Conservation (phyloP, 495 filamentous ascomycete genomes). For the Podospora pseudocomata region DNA sequence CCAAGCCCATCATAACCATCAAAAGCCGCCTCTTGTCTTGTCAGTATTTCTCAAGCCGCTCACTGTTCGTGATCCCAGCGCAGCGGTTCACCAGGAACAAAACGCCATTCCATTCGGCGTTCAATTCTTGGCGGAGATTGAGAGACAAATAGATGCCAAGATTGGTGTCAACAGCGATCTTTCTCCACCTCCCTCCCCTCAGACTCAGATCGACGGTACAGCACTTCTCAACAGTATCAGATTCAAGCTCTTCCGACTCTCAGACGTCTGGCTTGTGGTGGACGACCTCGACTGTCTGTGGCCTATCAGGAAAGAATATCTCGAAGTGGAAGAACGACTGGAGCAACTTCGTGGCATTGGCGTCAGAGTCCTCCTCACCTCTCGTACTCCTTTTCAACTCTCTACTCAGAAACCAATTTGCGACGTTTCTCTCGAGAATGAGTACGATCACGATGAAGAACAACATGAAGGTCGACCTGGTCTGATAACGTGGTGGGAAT, state of each 20-base stretch:
- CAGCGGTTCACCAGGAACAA: slow-evolving; percentile 2
- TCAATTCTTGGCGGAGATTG: slow-evolving; percentile 2
- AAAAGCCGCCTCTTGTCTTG: background rate
- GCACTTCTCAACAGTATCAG: background rate
- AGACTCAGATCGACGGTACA: background rate
- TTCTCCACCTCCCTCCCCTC: background rate
- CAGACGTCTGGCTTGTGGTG: background rate
- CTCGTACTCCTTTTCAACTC: background rate
- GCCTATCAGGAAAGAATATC: background rate
- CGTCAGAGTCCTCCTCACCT: background rate
- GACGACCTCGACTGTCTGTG: slow-evolving; percentile 6
- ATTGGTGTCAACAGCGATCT: background rate
- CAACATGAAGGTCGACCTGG: background rate
- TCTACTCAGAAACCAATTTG: background rate
- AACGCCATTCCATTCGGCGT: background rate
- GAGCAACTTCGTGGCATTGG: background rate
- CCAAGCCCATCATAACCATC: too few species aligned
- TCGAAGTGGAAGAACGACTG: background rate
- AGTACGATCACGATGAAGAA: slow-evolving; percentile 2
- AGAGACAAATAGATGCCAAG: background rate
- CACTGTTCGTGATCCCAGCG: background rate
- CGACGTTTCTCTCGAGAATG: background rate
- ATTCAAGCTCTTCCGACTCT: slow-evolving; percentile 5
- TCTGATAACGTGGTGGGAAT: background rate
- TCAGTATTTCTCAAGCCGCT: background rate